Base-by-base conservation (phyloP, 2,329 filamentous ascomycete genomes). In the Pseudogymnoascus pannorum region DNA sequence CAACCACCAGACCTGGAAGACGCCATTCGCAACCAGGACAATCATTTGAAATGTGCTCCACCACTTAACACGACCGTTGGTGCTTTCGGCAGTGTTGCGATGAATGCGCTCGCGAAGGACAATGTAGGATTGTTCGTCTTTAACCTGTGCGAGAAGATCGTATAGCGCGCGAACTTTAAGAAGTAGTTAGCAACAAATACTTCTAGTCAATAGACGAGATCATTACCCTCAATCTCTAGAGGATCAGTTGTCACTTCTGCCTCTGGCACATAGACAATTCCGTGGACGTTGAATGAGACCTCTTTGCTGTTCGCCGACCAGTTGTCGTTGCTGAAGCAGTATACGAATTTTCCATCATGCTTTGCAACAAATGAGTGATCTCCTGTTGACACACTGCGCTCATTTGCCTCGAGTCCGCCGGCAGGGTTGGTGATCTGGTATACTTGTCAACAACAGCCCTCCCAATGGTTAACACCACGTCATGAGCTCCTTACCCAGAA, bases 1-100 rank as follows among this genome's bases (percentile, higher is more conserved):
- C 74, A 99, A 77, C 92, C 94, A 99, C 93, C 94, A 99, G 67
- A 99, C 93, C 80, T 99, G 94, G 81, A 99, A 99, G 67, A 97
- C 80, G 64, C 92, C 94, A 80, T 97, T 91, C 70, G 89, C 92
- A 67, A 95, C 81, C 65, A 99, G 84, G 58, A 97, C 87, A 61
- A 86, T 83, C 66, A 99, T 86, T 77, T 99, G 92, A 77, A 97
- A 97, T 70, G 97, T 84, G 76, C 94, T 97, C 94, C 94, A 99
- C 94, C 94, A 99, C 81, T 99, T 99, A 74, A 99, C 94, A 68
- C 94, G 85, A 69, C 86, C 84, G 77, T 99, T 99, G 71, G 94
- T 99, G 83, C 92, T 97, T 81, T 99, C 94, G 66, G 94, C 94
- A 8, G 94, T 99, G 80, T 99, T 99, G 74, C 94, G 86, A 82